phyloP scores from a whole-genome alignment of 2,329 filamentous ascomycete species.

The Hypoxylon sp. region DNA sequence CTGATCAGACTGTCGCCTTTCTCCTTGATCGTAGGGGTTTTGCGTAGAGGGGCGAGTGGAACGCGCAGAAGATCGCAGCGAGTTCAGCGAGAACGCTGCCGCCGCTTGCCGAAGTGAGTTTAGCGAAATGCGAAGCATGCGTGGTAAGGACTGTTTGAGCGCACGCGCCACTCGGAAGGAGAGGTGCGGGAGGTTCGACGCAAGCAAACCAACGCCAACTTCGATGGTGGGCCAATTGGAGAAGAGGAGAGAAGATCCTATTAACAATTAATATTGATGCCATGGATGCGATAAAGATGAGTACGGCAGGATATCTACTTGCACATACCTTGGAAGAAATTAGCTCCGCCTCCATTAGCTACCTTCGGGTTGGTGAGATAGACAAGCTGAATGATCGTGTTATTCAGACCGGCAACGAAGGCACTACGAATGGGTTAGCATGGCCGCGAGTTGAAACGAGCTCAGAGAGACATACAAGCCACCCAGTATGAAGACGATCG shows the following conservation, averaged over 20 bases:
- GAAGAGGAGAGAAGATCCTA: constrained; percentile 24
- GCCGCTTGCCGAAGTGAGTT: constrained; percentile 21
- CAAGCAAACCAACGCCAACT: constrained; percentile 28
- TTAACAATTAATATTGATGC: neutral
- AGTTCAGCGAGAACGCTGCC: constrained; percentile 7
- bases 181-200: constrained; percentile 28
- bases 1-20: neutral
- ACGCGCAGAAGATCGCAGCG: too few species aligned
- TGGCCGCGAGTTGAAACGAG: neutral
- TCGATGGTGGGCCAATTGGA: constrained; percentile 30
- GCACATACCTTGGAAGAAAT: constrained; percentile 21
- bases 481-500: constrained; percentile 21
- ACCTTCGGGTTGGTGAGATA: constrained; percentile 19
- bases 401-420: constrained; percentile 25
- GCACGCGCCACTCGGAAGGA: constrained; percentile 16
- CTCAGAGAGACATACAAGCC: constrained; percentile 17
- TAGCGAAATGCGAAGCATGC: constrained; percentile 15
- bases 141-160: constrained; percentile 8
- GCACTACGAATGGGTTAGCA: constrained; percentile 12
- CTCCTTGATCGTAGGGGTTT: constrained; percentile 3
- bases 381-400: constrained; percentile 26
- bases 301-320: neutral
- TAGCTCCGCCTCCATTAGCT: constrained; percentile 10
- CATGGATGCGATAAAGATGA: neutral
- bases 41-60: too few species aligned